Evolutionary conservation across 2,329 filamentous ascomycete species (phyloP).

Genomic region (Dothideomycetes sp.): DNA sequence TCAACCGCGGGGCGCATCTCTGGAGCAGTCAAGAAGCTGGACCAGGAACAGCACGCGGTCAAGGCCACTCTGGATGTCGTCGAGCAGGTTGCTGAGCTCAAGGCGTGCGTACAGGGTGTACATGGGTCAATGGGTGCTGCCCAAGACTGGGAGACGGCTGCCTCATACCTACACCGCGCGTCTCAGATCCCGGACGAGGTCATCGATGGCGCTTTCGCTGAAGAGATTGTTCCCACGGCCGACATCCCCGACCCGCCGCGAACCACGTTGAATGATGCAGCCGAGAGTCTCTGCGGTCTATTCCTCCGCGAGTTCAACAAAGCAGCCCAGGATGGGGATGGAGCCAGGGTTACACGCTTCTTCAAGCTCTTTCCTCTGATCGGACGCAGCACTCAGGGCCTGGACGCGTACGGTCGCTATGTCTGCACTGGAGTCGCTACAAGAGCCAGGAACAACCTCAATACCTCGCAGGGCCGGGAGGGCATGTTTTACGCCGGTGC

Average conservation of each 20-base stretch:
- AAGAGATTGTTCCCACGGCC: constrained; percentile 84
- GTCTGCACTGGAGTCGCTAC: constrained; percentile 90
- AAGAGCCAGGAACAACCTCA: constrained; percentile 69
- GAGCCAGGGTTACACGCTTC: constrained; percentile 82
- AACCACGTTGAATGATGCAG: constrained; percentile 74
- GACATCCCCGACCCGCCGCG: constrained; percentile 89
- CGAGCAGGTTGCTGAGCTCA: constrained; percentile 92
- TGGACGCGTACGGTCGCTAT: constrained; percentile 92
- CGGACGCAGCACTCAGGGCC: constrained; percentile 71
- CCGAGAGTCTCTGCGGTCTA: constrained; percentile 78
- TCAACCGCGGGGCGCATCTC: constrained; percentile 78
- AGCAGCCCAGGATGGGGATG: constrained; percentile 77
- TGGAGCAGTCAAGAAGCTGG: constrained; percentile 73
- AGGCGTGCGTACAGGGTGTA: constrained; percentile 89
- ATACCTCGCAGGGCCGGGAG: constrained; percentile 55
- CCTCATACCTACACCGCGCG: constrained; percentile 76
- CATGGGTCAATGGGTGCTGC: constrained; percentile 94
- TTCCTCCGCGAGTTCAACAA: constrained; percentile 94
- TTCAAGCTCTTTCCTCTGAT: constrained; percentile 98
- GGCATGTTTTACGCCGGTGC: constrained; percentile 86
- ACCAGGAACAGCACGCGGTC: constrained; percentile 83
- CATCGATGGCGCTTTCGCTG: constrained; percentile 73
- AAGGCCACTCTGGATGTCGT: constrained; percentile 85
- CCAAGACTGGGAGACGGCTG: constrained; percentile 97
- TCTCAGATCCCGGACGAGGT: constrained; percentile 71